Evolutionary conservation across 2,329 filamentous ascomycete genomes (phyloP), one percentile per base, ranked within the genome.

Genomic region (Monilinia vaccinii-corymbosi): DNA sequence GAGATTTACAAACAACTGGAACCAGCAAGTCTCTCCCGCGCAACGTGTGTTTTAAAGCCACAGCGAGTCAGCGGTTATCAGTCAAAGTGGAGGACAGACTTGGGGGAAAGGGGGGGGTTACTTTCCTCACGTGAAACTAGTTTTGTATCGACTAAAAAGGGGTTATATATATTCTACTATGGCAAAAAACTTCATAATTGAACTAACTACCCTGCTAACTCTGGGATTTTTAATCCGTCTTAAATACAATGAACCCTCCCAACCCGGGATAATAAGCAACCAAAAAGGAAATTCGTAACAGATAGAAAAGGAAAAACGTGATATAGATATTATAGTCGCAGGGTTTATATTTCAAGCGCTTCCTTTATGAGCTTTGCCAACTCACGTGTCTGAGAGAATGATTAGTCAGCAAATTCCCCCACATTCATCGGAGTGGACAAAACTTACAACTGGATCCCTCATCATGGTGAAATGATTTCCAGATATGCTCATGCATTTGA

Each of bases 381-480:
- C 9, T 61, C 28, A 18, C 38, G 28, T 28, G 48, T 57, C 60
- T 61, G 21, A 9, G 0, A 25, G n/a, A 8, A 16, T 2, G 13
- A 52, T 61, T 21, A 45, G 40, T 61, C 46, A 61, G 60, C 32
- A 45, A 51, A 40, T 8, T 38, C 36, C 23, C 21, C 38, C 51
- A 32, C 49, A 34, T 10, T 18, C 31, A 1, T 51, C 18, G 2
- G 23, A 60, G 13, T 6, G 23, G 21, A 38, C 21, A 18, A 36
- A 36, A 64, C 65, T 64, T 61, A 66, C 65, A 16, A 62, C 49
- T 48, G 65, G 65, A 34, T 64, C 45, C 60, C 65, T 58, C 61
- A 66, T 67, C 62, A 66, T 66, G 11, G 66, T 63, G 55, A 67
- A 66, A 57, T 67, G 65, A 58, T 65, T 67, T 40, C 64, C 65